Conservation (phyloP, 768 basidiomycete genomes). For the Naganishia vishniacii region DNA sequence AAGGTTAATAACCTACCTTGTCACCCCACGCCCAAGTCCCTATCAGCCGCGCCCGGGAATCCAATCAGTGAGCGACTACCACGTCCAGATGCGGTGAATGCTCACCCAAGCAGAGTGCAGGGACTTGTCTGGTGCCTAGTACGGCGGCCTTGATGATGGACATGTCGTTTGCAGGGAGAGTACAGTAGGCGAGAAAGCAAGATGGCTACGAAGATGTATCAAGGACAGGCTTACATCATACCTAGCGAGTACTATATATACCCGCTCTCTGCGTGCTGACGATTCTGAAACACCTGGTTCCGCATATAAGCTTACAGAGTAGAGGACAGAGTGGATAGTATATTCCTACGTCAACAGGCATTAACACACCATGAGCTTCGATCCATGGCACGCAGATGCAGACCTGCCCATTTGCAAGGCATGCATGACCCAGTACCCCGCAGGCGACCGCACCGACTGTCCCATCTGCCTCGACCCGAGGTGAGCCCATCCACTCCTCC, state of each 20-base stretch:
- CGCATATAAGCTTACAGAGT: too few species aligned
- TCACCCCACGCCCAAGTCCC: slow-evolving; percentile 26
- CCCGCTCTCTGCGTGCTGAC: neutral
- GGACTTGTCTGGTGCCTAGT: slow-evolving; percentile 37
- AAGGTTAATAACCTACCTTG: neutral
- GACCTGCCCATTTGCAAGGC: slow-evolving; percentile 42
- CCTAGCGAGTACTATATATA: neutral
- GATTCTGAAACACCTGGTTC: neutral
- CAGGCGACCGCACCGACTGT: slow-evolving; percentile 26
- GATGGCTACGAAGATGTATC: neutral
- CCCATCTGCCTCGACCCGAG: slow-evolving; percentile 23
- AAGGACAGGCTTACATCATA: too few species aligned
- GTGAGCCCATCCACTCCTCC: neutral
- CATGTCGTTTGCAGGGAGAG: neutral
- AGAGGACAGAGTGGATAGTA: too few species aligned
- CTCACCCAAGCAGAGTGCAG: slow-evolving; percentile 43
- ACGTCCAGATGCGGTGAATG: too few species aligned
- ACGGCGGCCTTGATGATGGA: slow-evolving; percentile 21
- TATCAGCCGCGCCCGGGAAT: neutral
- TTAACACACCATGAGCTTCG: neutral
- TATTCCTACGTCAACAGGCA: too few species aligned
- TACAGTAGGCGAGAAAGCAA: neutral
- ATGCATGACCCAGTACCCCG: slow-evolving; percentile 44
- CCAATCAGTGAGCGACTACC: slow-evolving; percentile 29
- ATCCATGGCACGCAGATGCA: slow-evolving; percentile 29